Evolutionary conservation across 2,329 filamentous ascomycete species (phyloP), one percentile per base, ranked within the genome.

Genomic region (Clonostachys chloroleuca): DNA sequence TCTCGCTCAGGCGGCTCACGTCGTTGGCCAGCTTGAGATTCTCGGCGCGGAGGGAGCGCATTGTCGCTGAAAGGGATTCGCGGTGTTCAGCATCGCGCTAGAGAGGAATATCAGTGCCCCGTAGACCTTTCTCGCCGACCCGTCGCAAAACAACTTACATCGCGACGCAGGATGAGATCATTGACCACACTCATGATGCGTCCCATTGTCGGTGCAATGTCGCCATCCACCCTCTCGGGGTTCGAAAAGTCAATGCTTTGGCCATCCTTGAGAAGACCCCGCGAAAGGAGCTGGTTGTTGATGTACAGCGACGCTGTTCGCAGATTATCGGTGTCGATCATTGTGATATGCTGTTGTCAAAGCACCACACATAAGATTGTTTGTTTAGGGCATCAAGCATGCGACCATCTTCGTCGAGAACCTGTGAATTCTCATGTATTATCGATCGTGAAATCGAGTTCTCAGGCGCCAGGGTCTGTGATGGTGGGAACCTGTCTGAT

Each of bases 111-210:
- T 18, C 24, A 20, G 20, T 39, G 12, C 37, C 18, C 20, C 17
- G 35, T 41, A 14, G 20, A 18, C n/a, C 44, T 48, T 18, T 17
- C 42, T 20, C 43, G 47, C 74, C 16, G 10, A 83, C 57, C 8
- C 17, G 40, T 6, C n/a, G n/a, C 16, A 17, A 10, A 12, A 7
- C 30, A 35, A 17, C 64, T 42, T 73, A 95, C 90, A 65, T 99
- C 94, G 73, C 92, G 83, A 55, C 92, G 82, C 50, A 96, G 66
- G 49, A 99, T 89, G 56, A 99, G 69, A 62, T 99, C 94, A 66
- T 99, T 96, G 43, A 99, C 83, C 20, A 99, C 78, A 61, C 92
- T 88, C 70, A 99, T 96, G 57, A 97, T 85, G 54, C 84, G 82
- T 17, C 87, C 86, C 84, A 94, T 92, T 16, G 87, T 88, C 44